Base-by-base conservation (phyloP, 2,329 filamentous ascomycete species). In the Mollisiaceae sp. region DNA sequence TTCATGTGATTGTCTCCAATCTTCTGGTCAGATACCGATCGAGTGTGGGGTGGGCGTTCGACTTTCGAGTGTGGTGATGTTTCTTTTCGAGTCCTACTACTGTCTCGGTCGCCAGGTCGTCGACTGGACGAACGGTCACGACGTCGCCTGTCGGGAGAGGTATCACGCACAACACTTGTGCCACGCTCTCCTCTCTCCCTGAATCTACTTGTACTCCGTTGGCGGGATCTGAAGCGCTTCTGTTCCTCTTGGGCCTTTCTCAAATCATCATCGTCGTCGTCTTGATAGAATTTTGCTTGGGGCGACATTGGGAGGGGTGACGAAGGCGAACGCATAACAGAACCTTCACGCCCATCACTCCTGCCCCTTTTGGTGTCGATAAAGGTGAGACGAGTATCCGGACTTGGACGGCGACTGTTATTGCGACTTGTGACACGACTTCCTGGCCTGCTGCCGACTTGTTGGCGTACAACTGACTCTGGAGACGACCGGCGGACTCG, bases 241-340 rank as follows among this genome's bases (percentile, higher is more conserved):
- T 85, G 82, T 0, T 82, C 85, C 55, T 81, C 79, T 36, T 86
- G 69, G 1, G 86, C 86, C 59, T 78, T 82, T 65, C 77, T 80
- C 71, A 83, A 83, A 62, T 92, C 90, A 59, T 92, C 89, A n/a
- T 89, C 86, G 1, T 87, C 81, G 55, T 82, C 82, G 52, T 83
- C 83, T 50, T 83, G 81, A 64, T 84, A 79, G 18, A 82, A 81
- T 20, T 82, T 83, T 22, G 83, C 86, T 2, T 84, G 80, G 6
- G 82, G 80, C 15, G 90, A 87, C 82, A 94, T 89, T 4, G 93
- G 91, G 24, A 93, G 80, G 1, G 94, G 93, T 0, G 92, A 94
- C 0, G 91, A 91, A 1, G 94, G 93, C 1, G 93, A 97, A 59
- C 88, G 83, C 54, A 85, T 79, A 2, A 79, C 75, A n/a, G 87